phyloP scores from a whole-genome alignment of 2,329 filamentous ascomycete genomes.

The Penicillium sclerotigenum region DNA sequence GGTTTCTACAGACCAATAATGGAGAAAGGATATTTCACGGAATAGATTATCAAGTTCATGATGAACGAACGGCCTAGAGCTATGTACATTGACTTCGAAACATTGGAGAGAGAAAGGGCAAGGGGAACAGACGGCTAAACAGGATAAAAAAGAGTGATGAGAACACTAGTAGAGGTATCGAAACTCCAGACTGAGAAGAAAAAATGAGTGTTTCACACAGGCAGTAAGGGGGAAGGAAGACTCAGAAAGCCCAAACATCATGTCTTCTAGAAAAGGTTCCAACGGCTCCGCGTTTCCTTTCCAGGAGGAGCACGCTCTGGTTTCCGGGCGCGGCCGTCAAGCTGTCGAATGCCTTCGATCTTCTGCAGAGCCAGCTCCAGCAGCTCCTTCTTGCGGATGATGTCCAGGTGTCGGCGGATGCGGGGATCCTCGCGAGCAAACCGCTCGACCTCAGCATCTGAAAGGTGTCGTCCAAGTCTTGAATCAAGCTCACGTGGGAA shows the following conservation, averaged over 20 bases:
- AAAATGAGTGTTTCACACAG: constrained; percentile 3
- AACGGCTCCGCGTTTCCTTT: constrained; percentile 40
- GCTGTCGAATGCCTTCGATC: constrained; percentile 83
- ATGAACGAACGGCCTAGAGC: not conserved
- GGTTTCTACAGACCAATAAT: not conserved
- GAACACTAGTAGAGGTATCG: constrained; percentile 12
- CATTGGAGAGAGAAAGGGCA: constrained; percentile 6
- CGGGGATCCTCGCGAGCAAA: constrained; percentile 94
- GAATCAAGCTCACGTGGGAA: constrained; percentile 91
- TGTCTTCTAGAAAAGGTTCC: constrained; percentile 42
- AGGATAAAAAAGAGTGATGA: constrained; percentile 3
- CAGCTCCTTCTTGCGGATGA: constrained; percentile 87
- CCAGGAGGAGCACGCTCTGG: constrained; percentile 35
- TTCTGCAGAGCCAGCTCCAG: constrained; percentile 91
- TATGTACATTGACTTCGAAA: constrained; percentile 17
- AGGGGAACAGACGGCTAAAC: not conserved
- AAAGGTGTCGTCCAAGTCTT: constrained; percentile 76
- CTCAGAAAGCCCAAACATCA: not conserved
- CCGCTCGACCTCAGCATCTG: constrained; percentile 74
- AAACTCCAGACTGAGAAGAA: constrained; percentile 4
- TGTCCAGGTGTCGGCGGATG: constrained; percentile 81
- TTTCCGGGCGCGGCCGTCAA: constrained; percentile 67
- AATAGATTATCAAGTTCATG: not conserved
- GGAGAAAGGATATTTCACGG: not conserved
- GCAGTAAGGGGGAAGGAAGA: not conserved